phyloP scores from a whole-genome alignment of 1,284 basidiomycete species.

The Cryptococcus amylolentus region DNA sequence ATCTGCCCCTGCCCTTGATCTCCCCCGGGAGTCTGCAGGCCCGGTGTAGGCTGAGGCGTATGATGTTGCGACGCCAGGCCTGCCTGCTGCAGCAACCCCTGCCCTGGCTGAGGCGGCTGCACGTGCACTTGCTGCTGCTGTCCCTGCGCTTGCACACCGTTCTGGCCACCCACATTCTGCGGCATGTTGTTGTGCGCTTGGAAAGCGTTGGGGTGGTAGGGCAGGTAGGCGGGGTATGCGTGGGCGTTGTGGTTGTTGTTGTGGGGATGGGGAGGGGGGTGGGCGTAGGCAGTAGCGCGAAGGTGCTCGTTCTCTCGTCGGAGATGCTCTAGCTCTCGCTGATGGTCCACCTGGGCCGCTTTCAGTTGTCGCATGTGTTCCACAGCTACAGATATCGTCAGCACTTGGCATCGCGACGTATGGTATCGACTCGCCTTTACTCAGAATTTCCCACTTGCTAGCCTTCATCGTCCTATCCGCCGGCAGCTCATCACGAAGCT shows the following conservation, averaged over 20 bases:
- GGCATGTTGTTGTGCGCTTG: no score
- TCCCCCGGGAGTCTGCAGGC: not conserved
- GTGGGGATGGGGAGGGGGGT: slow-evolving; percentile 9
- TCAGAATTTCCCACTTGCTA: slow-evolving; percentile 94
- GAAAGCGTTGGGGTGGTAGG: not conserved
- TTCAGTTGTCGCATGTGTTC: slow-evolving; percentile 72
- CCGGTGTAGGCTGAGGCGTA: not conserved
- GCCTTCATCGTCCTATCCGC: slow-evolving; percentile 89
- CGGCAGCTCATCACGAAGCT: slow-evolving; percentile 82
- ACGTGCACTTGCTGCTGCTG: slow-evolving; percentile 1
- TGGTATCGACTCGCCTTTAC: slow-evolving; percentile 66
- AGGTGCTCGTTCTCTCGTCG: slow-evolving; percentile 61
- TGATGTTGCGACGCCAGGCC: not conserved
- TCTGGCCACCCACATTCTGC: no score
- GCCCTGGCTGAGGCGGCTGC: slow-evolving; percentile 1
- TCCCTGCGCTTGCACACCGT: not conserved
- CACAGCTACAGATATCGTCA: slow-evolving; percentile 59
- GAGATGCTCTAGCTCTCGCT: slow-evolving; percentile 69
- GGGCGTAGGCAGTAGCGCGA: slow-evolving; percentile 14
- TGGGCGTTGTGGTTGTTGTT: slow-evolving; percentile 3
- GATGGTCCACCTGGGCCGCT: slow-evolving; percentile 67
- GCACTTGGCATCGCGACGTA: not conserved
- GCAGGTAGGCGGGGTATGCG: not conserved
- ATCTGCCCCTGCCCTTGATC: not conserved
- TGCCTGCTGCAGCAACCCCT: not conserved